Evolutionary conservation across 768 basidiomycete genomes (phyloP), one percentile per base, ranked within the genome.

Genomic region (Suillus alpinus): DNA sequence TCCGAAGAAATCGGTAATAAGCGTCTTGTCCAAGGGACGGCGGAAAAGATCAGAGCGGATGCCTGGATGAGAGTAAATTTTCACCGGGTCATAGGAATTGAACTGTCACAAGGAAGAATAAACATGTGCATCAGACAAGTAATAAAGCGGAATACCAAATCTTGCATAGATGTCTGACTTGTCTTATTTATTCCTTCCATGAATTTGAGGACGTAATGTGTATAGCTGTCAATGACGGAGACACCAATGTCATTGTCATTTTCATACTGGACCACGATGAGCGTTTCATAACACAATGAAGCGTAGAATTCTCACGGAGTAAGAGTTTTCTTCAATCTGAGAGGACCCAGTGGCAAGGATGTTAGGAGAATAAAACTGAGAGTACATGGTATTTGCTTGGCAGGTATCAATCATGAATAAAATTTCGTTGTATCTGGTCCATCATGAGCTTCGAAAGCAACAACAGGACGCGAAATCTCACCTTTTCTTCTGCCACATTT

Each of bases 401-500:
- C 96, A 99, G 0, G 96, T 98, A 68, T 99, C 96, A 61, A 95
- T 88, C 92, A 98, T 98, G 80, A 96, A 97, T 68, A 99, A 83
- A 53, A 99, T 86, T 72, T 96, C 93, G 73, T 98, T 95, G 77
- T 98, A 99, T 58, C 88, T 89, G 66, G 4, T 51, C 32, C 16
- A 47, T 34, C 29, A 43, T 49, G 23, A 20, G 37, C n/a, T 6
- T 20, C 53, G 37, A 12, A 55, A 29, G 23, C 13, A n/a, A 51
- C 23, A 36, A 40, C 18, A 23, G 4, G 14, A 55, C 16, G 2
- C 29, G 31, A 36, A 32, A 68, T 39, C 83, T 47, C 60, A 91
- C 95, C 95, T 79, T 71, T 90, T 89, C 81, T 98, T 98, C 72
- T 95, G 91, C 80, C 89, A 95, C 96, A 99, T 99, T 75, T 98